Evolutionary conservation across 192 early-diverging fungal genomes (phyloP).

Genomic region (Funneliformis geosporum): DNA sequence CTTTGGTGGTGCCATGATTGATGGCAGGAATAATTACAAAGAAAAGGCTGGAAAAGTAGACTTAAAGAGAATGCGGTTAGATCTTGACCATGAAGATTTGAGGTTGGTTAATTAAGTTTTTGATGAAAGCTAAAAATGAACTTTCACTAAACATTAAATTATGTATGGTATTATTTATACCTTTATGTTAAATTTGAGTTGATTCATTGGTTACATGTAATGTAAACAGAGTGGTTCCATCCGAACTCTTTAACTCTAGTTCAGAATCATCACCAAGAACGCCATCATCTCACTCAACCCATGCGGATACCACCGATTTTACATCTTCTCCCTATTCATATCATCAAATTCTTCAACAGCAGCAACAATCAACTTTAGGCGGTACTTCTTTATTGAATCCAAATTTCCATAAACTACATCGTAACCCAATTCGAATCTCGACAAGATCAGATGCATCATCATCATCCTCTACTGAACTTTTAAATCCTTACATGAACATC

Average conservation of each 20-base stretch:
- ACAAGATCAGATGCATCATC: conserved; percentile 16
- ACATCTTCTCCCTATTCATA: not conserved
- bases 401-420: not conserved
- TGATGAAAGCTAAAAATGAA: too few species aligned
- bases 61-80: not conserved
- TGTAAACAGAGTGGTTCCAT: not conserved
- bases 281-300: not conserved
- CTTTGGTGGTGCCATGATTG: not conserved
- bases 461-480: conserved; percentile 8
- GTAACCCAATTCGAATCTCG: conserved; percentile 18
- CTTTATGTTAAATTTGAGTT: not conserved
- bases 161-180: not conserved
- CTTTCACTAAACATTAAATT: too few species aligned
- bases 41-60: not conserved
- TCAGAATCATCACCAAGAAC: not conserved
- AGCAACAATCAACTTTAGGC: not conserved
- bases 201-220: not conserved
- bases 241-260: not conserved
- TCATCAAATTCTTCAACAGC: conserved; percentile 2
- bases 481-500: conserved; percentile 24
- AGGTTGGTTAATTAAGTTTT: not conserved
- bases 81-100: not conserved
- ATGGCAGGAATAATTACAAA: not conserved
- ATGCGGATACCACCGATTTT: not conserved
- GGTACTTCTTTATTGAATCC: not conserved